Evolutionary conservation across 2,329 filamentous ascomycete species (phyloP).

Genomic region (Fusarium chlamydosporum): DNA sequence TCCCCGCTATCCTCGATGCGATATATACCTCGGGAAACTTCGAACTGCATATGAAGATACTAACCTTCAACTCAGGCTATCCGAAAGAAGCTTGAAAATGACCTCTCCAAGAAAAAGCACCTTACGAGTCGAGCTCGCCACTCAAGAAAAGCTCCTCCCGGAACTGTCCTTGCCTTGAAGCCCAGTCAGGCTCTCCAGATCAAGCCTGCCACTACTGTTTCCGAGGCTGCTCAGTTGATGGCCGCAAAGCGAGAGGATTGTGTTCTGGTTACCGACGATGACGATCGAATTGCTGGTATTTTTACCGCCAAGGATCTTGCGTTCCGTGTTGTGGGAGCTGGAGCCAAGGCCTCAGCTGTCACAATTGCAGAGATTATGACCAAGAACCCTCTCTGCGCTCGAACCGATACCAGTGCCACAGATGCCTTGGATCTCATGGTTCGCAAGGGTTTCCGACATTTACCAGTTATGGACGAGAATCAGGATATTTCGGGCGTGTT

Average conservation of each 20-base stretch:
- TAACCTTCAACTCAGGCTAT: slow-evolving; percentile 77
- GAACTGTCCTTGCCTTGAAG: slow-evolving; percentile 94
- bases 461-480: slow-evolving; percentile 99
- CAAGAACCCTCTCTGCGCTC: slow-evolving; percentile 97
- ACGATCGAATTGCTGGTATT: slow-evolving; percentile 97
- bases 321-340: slow-evolving; percentile 93
- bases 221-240: slow-evolving; percentile 98
- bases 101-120: slow-evolving; percentile 97
- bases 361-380: slow-evolving; percentile 99
- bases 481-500: slow-evolving; percentile 98
- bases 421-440: slow-evolving; percentile 99
- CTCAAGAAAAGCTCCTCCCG: slow-evolving; percentile 92
- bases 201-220: slow-evolving; percentile 92
- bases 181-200: slow-evolving; percentile 97
- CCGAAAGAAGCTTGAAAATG: slow-evolving; percentile 94
- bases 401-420: slow-evolving; percentile 97
- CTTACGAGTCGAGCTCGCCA: slow-evolving; percentile 82
- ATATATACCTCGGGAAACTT: slow-evolving; percentile 37
- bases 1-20: slow-evolving; percentile 9
- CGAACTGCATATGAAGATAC: slow-evolving; percentile 13
- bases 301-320: slow-evolving; percentile 99
- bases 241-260: slow-evolving; percentile 98
- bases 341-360: slow-evolving; percentile 88
- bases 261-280: slow-evolving; percentile 96
- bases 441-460: slow-evolving; percentile 94